These are phyloP conservation scores for Cucurbita moschata DNA, from an alignment of 306 rosid genomes.

Conservation along the genomic window DNA sequence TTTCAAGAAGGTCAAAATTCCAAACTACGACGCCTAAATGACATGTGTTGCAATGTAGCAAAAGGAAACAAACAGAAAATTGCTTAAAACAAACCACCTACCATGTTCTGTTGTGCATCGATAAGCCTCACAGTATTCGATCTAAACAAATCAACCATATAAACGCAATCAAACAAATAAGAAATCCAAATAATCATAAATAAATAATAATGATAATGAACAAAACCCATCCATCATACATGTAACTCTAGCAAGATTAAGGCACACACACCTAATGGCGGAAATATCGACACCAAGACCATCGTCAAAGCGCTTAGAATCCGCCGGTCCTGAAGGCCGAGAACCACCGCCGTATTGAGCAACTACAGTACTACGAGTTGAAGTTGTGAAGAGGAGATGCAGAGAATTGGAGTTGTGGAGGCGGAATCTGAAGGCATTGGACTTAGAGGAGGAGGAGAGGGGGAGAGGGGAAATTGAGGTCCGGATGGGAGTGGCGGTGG, in stretches of 20 bases:
- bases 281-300: conserved; percentile 54
- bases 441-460: conserved; percentile 21
- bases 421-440: conserved; percentile 43
- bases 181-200: neutral
- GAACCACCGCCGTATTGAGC: conserved; percentile 45
- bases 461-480: conserved; percentile 12
- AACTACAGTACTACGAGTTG: conserved; percentile 14
- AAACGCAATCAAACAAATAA: neutral
- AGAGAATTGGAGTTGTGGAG: conserved; percentile 15
- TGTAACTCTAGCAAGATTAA: neutral
- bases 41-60: neutral
- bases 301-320: conserved; percentile 35
- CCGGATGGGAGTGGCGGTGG: conserved; percentile 5
- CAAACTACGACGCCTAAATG: neutral
- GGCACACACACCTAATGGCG: conserved; percentile 32
- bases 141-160: conserved; percentile 35
- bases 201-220: no score
- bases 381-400: conserved; percentile 15
- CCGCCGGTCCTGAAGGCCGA: conserved; percentile 24
- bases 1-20: conserved; percentile 6
- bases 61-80: neutral
- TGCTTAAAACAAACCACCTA: conserved; percentile 15
- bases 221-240: neutral
- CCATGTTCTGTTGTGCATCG: conserved; percentile 83
- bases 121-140: conserved; percentile 76